Evolutionary conservation across 1,284 basidiomycete genomes (phyloP).

Genomic region (Puccinia sorghi): DNA sequence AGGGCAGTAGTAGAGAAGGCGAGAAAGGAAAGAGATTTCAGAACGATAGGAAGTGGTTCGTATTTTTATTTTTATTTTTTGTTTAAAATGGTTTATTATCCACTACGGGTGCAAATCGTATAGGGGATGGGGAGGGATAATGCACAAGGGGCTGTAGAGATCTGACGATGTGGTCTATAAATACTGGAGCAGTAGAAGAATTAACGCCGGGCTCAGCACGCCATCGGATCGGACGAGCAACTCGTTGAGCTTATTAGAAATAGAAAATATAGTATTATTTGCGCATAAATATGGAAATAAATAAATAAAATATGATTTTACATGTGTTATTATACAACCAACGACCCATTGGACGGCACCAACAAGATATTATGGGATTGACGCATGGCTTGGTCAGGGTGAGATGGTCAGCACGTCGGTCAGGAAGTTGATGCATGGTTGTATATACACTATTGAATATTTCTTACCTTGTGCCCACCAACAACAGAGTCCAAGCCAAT

Average conservation of each 20-base stretch:
- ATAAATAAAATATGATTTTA: no score
- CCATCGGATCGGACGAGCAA: constrained; percentile 21
- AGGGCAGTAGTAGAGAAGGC: neutral
- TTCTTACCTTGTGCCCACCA: neutral
- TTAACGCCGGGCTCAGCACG: constrained; percentile 33
- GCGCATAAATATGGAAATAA: no score
- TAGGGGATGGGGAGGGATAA: constrained; percentile 21
- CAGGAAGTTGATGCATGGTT: constrained; percentile 18
- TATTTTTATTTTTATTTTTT: no score
- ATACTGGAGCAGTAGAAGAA: constrained; percentile 23
- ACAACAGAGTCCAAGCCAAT: constrained; percentile 11
- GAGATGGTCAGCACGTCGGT: constrained; percentile 20
- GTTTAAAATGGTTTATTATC: neutral
- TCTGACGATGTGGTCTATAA: constrained; percentile 23
- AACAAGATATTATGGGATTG: constrained; percentile 18
- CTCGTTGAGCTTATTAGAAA: constrained; percentile 9
- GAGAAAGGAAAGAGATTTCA: constrained; percentile 4
- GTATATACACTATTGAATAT: no score
- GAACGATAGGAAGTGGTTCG: constrained; percentile 27
- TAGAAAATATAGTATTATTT: no score
- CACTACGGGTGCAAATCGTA: constrained; percentile 8
- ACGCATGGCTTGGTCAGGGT: constrained; percentile 6
- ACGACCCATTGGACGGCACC: constrained; percentile 9
- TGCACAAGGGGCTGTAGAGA: constrained; percentile 19
- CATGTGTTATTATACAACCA: neutral